Percentiles rank a stretch among this genome's conserved stretches.
Evolutionary conservation across 73 alveolate species (phyloP).

Genomic region (Paramecium caudatum): DNA sequence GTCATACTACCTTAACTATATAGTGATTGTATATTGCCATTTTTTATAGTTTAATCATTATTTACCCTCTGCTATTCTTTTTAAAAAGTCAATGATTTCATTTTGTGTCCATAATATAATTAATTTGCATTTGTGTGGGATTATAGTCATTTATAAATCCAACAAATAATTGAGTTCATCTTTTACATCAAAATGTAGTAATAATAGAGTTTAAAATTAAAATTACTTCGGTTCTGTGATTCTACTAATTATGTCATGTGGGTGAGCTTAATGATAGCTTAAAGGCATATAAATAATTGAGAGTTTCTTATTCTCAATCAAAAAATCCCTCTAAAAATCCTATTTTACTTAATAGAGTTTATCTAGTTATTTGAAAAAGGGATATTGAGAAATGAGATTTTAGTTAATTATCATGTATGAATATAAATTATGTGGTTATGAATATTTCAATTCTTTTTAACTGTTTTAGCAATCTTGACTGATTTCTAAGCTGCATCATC

Average conservation of each 20-base stretch:
- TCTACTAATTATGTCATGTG: neutral
- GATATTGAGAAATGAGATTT: neutral
- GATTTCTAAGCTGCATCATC: slow-evolving; percentile 61
- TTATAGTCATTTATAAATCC: neutral
- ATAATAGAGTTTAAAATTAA: neutral
- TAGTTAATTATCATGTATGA: neutral
- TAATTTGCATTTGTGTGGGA: neutral
- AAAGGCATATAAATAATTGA: neutral
- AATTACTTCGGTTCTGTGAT: neutral
- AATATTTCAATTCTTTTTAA: neutral
- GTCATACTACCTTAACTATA: too few species aligned
- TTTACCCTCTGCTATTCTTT: neutral
- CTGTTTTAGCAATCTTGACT: neutral
- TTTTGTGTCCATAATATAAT: neutral
- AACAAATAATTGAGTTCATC: neutral
- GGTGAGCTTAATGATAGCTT: neutral
- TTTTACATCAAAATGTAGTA: neutral
- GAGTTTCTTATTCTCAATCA: neutral
- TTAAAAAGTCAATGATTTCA: neutral
- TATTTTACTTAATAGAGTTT: neutral
- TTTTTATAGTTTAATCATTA: too few species aligned
- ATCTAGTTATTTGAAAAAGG: slow-evolving; percentile 1
- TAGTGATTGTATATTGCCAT: too few species aligned
- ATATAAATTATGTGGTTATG: slow-evolving; percentile 6
- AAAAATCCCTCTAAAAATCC: neutral